A percentile compares a stretch with the other conserved stretches of the same genome.
phyloP scores from a whole-genome alignment of 495 filamentous ascomycete species.

The Cercophora sp. region DNA sequence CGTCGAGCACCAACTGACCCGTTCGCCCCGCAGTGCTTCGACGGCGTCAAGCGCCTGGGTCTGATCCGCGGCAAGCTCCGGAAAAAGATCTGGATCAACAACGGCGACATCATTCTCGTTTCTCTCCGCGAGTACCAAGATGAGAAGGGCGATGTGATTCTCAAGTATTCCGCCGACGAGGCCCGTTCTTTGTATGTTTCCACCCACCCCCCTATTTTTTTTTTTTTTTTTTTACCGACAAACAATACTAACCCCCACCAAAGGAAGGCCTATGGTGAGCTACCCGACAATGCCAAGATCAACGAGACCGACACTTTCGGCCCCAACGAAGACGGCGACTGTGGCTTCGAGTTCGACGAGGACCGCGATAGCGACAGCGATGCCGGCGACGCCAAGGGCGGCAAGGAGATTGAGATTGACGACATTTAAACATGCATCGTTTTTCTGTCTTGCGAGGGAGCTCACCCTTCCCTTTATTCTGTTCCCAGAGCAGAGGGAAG shows the following conservation, averaged over 20 bases:
- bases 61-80: slow-evolving; percentile 93
- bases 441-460: slow-evolving; percentile 1
- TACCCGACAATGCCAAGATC: slow-evolving; percentile 97
- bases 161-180: slow-evolving; percentile 98
- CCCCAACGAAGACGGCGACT: slow-evolving; percentile 67
- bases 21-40: slow-evolving; percentile 69
- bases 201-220: not conserved
- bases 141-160: slow-evolving; percentile 97
- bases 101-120: slow-evolving; percentile 96
- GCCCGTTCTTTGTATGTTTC: slow-evolving; percentile 65
- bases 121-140: slow-evolving; percentile 98
- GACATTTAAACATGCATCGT: slow-evolving; percentile 56
- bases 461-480: slow-evolving; percentile 15
- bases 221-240: too few relatives aligned
- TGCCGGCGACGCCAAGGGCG: slow-evolving; percentile 54
- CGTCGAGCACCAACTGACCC: not conserved
- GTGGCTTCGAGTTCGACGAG: slow-evolving; percentile 81
- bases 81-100: slow-evolving; percentile 99
- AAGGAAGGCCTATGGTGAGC: slow-evolving; percentile 87
- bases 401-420: slow-evolving; percentile 68
- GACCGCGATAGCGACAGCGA: slow-evolving; percentile 76
- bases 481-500: slow-evolving; percentile 13
- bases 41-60: slow-evolving; percentile 80
- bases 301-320: slow-evolving; percentile 96
- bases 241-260: slow-evolving; percentile 17